phyloP scores from a whole-genome alignment of 441 rosid species.

The Daphne laureola region DNA sequence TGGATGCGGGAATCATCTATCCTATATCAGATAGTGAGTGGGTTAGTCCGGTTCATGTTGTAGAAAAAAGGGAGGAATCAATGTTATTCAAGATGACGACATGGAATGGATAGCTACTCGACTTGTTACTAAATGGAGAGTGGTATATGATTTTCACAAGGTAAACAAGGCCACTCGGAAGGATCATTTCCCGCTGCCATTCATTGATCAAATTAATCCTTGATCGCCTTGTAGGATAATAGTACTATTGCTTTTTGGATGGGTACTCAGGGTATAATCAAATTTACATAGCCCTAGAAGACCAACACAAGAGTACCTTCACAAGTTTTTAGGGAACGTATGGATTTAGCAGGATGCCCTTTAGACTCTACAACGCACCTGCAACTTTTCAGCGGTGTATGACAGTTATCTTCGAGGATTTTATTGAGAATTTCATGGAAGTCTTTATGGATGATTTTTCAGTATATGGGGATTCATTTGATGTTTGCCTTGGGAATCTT shows the following conservation, averaged over 20 bases:
- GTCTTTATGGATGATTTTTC: conserved; percentile 11
- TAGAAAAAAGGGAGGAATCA: neutral
- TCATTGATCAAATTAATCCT: conserved; percentile 1
- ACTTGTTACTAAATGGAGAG: too few relatives aligned
- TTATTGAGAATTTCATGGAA: neutral
- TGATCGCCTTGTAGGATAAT: neutral
- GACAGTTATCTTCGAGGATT: conserved; percentile 2
- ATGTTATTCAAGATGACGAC: too few relatives aligned
- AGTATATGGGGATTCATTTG: neutral
- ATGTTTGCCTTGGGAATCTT: neutral
- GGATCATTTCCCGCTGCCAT: neutral
- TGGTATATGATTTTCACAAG: too few relatives aligned
- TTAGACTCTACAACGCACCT: too few relatives aligned
- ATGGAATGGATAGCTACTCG: too few relatives aligned
- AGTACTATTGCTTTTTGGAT: neutral
- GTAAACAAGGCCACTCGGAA: neutral
- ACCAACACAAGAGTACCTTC: conserved; percentile 5
- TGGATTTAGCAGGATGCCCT: neutral
- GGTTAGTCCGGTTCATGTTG: neutral
- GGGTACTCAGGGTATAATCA: neutral
- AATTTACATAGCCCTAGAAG: neutral
- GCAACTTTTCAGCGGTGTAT: conserved; percentile 4
- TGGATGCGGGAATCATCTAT: too few relatives aligned
- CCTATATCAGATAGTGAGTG: neutral
- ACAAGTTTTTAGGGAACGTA: neutral